Conservation (phyloP, 257 asterid species). For the Petunia secreta region DNA sequence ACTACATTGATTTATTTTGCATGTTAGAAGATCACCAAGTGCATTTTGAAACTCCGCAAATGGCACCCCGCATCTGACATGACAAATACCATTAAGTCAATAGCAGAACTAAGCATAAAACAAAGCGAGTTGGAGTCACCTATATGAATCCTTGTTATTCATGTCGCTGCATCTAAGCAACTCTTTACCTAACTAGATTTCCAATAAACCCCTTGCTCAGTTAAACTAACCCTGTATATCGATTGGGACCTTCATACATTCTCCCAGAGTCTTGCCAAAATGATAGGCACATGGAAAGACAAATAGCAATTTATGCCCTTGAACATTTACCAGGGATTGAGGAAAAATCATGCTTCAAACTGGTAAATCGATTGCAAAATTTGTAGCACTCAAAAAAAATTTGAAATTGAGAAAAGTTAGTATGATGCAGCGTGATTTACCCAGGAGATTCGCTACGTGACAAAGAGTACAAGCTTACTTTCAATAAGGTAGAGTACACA, state of each 20-base stretch:
- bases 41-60: neutral
- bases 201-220: neutral
- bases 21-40: neutral
- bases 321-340: neutral
- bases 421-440: neutral
- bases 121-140: no score
- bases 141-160: no score
- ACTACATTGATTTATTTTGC: neutral
- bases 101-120: no score
- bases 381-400: neutral
- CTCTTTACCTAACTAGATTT: neutral
- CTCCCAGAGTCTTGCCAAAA: neutral
- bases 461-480: neutral
- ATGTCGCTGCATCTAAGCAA: no score
- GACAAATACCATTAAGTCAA: neutral
- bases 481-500: neutral
- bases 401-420: neutral
- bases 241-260: neutral
- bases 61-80: neutral
- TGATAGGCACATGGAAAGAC: neutral
- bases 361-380: neutral
- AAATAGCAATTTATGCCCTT: neutral
- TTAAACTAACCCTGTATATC: neutral
- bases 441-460: neutral
- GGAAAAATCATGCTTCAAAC: neutral